Conservation (phyloP, 106 monocot species). For the Dendrobium nobile region DNA sequence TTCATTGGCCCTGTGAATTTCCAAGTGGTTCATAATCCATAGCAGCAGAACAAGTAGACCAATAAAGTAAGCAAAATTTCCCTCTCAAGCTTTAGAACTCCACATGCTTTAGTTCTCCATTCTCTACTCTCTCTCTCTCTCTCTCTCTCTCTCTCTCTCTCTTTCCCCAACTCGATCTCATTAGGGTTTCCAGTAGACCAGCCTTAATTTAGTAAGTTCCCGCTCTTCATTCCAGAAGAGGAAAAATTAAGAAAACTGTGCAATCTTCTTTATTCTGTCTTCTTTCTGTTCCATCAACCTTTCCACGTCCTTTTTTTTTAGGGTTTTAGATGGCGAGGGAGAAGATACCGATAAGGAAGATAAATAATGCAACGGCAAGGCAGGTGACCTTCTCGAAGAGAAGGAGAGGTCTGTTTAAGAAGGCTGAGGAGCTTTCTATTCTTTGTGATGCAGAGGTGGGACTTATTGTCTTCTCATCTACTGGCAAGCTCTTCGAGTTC, state of each 20-base stretch:
- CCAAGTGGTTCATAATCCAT: neutral
- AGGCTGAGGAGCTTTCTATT: slow-evolving; percentile 60
- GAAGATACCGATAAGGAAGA: slow-evolving; percentile 45
- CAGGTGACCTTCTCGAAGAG: slow-evolving; percentile 75
- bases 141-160: too few species aligned
- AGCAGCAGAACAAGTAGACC: neutral
- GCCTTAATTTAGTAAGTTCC: slow-evolving; percentile 8
- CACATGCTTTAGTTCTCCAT: neutral
- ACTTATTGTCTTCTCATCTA: slow-evolving; percentile 46
- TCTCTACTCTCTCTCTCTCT: neutral
- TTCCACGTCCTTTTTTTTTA: neutral
- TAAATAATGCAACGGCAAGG: slow-evolving; percentile 41
- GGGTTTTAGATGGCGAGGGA: slow-evolving; percentile 37
- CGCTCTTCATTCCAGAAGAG: neutral
- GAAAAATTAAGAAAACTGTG: neutral
- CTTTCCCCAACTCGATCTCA: neutral
- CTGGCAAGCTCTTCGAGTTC: slow-evolving; percentile 45
- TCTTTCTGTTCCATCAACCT: too few species aligned
- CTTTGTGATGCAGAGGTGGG: slow-evolving; percentile 65
- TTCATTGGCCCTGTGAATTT: neutral
- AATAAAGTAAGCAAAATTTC: neutral
- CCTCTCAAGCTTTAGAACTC: neutral
- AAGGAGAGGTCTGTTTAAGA: slow-evolving; percentile 60
- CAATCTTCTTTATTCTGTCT: neutral
- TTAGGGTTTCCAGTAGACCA: slow-evolving; percentile 1